These are phyloP conservation scores for Moricandia arvensis DNA, from an alignment of 345 rosid genomes.

Conservation along the genomic window DNA sequence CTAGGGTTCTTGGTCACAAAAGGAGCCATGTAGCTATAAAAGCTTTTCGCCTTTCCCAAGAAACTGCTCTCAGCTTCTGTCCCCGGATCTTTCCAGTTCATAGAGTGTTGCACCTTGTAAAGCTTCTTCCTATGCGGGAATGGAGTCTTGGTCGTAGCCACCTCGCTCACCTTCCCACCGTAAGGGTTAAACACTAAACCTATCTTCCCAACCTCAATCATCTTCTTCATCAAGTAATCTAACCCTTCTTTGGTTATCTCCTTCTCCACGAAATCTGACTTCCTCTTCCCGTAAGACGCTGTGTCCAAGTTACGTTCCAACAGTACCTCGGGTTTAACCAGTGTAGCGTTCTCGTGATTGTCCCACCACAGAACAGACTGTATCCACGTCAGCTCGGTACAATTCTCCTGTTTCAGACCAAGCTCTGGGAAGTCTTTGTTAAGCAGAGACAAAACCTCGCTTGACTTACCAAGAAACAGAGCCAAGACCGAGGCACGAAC, in stretches of 20 bases:
- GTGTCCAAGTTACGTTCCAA: slow-evolving; percentile 39
- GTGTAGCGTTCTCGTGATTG: slow-evolving; percentile 31
- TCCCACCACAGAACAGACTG: slow-evolving; percentile 57
- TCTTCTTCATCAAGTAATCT: slow-evolving; percentile 41
- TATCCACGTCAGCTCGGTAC: slow-evolving; percentile 59
- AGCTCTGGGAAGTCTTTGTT: slow-evolving; percentile 51
- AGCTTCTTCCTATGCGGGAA: slow-evolving; percentile 63
- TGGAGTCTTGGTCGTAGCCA: slow-evolving; percentile 43
- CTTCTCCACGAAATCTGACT: slow-evolving; percentile 56
- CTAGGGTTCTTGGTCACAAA: slow-evolving; percentile 71
- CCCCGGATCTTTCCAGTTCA: slow-evolving; percentile 51
- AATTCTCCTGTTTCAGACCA: slow-evolving; percentile 44
- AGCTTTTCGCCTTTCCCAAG: slow-evolving; percentile 29
- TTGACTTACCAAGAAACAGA: slow-evolving; percentile 41
- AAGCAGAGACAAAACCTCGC: slow-evolving; percentile 36
- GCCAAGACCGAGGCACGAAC: slow-evolving; percentile 41
- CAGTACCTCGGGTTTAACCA: slow-evolving; percentile 37
- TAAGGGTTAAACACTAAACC: slow-evolving; percentile 60
- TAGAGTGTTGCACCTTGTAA: slow-evolving; percentile 46
- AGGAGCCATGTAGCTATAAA: slow-evolving; percentile 58
- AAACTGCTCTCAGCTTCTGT: slow-evolving; percentile 27
- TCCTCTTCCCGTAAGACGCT: slow-evolving; percentile 47
- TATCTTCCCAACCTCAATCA: slow-evolving; percentile 48
- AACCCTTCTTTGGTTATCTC: slow-evolving; percentile 45
- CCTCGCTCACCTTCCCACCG: slow-evolving; percentile 61